A percentile compares a stretch with the other conserved stretches of the same genome.
Evolutionary conservation across 2,329 filamentous ascomycete genomes (phyloP).

Genomic region (Uncinocarpus reesii): DNA sequence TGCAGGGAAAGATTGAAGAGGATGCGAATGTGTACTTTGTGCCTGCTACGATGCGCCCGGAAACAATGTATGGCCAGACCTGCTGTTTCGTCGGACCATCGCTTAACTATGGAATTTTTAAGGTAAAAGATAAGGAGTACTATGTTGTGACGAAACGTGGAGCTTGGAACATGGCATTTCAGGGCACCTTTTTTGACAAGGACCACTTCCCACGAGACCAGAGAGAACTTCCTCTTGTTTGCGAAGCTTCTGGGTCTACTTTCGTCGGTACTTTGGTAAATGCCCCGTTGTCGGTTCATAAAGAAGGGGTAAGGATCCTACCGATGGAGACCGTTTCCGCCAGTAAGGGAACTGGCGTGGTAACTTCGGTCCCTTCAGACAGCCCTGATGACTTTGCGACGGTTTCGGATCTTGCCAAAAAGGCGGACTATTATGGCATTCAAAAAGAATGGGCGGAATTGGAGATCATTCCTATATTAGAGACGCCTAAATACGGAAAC

Average conservation of each 20-base stretch:
- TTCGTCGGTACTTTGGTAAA: conserved; percentile 71
- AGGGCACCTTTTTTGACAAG: conserved; percentile 61
- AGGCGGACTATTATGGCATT: conserved; percentile 91
- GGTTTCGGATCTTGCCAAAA: conserved; percentile 77
- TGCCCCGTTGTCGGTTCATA: conserved; percentile 79
- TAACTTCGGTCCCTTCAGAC: conserved; percentile 91
- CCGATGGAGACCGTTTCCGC: conserved; percentile 92
- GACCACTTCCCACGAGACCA: conserved; percentile 47
- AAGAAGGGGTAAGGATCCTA: conserved; percentile 71
- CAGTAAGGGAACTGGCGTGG: conserved; percentile 91
- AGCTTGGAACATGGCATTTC: conserved; percentile 93
- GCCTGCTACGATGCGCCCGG: conserved; percentile 81
- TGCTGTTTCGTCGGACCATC: conserved; percentile 84
- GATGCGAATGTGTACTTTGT: conserved; percentile 77
- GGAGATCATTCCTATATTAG: conserved; percentile 79
- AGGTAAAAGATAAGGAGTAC: conserved; percentile 66
- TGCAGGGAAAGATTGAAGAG: conserved; percentile 69
- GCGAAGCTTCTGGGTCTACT: conserved; percentile 64
- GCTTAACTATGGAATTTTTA: conserved; percentile 81
- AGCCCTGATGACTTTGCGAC: conserved; percentile 93
- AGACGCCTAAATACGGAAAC: conserved; percentile 79
- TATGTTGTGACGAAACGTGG: conserved; percentile 72
- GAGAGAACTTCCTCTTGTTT: conserved; percentile 62
- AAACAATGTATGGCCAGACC: conserved; percentile 98
- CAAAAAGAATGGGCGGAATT: conserved; percentile 92